These are phyloP conservation scores for Poa pratensis DNA, from an alignment of 176 grass and related monocot species.

Conservation along the genomic window DNA sequence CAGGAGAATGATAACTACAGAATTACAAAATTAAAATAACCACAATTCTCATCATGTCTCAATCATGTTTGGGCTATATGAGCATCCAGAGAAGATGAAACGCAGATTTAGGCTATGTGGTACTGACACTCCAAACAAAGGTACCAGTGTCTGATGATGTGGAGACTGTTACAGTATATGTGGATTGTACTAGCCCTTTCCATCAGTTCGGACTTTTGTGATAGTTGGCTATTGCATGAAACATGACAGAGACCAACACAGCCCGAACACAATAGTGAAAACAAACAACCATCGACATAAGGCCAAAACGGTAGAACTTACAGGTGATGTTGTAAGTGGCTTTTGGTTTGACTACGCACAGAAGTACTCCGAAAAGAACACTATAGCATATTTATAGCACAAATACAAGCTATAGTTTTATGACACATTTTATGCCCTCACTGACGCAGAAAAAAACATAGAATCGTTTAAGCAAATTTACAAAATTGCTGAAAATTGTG, in stretches of 20 bases:
- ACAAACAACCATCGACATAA: not conserved
- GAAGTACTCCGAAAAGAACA: not conserved
- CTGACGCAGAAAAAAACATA: not conserved
- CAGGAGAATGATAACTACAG: not conserved
- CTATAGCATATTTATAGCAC: not conserved
- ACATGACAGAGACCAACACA: no score
- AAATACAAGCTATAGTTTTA: not conserved
- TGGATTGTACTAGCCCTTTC: no score
- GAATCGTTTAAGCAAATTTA: not conserved
- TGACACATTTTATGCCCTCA: not conserved
- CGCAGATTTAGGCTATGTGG: constrained; percentile 1
- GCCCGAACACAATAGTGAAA: constrained; percentile 7
- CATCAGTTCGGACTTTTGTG: no score
- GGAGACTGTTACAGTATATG: no score
- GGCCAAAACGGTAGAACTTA: not conserved
- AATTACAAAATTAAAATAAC: constrained; percentile 21
- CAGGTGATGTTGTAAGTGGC: not conserved
- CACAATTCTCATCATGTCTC: constrained; percentile 1
- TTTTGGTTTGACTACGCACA: constrained; percentile 15
- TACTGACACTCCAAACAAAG: not conserved
- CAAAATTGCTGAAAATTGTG: not conserved
- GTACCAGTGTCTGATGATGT: not conserved
- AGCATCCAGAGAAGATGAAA: constrained; percentile 33
- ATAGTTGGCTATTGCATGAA: no score
- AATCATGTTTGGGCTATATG: not conserved